These are phyloP conservation scores for Daedaleopsis sinensis DNA, from an alignment of 768 basidiomycete genomes.

Conservation along the genomic window DNA sequence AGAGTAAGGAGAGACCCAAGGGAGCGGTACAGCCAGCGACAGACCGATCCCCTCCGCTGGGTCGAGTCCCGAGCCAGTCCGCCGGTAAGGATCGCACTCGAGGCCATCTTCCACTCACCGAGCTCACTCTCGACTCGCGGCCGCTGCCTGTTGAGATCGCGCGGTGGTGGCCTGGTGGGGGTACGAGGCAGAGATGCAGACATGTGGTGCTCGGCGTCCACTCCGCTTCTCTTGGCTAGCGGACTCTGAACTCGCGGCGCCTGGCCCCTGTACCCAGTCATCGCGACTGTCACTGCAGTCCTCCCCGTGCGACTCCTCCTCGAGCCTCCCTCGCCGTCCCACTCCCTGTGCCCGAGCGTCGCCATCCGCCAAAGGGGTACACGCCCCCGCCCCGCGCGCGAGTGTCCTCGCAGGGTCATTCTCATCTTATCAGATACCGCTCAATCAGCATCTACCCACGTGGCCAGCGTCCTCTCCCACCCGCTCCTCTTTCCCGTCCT, in stretches of 20 bases:
- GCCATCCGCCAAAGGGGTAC: too few relatives aligned
- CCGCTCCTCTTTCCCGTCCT: neutral
- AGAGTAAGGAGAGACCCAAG: constrained; percentile 33
- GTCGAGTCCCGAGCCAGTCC: constrained; percentile 20
- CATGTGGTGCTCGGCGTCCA: neutral
- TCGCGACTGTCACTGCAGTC: neutral
- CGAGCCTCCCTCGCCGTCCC: neutral
- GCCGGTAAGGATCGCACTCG: constrained; percentile 24
- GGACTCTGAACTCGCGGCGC: neutral
- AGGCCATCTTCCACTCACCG: neutral
- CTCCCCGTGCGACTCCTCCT: neutral
- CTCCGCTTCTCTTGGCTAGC: neutral
- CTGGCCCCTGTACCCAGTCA: neutral
- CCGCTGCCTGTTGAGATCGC: too few relatives aligned
- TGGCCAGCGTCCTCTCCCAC: neutral
- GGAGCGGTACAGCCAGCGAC: constrained; percentile 27
- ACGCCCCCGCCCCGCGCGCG: neutral
- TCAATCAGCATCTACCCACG: constrained; percentile 6
- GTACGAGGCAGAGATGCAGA: neutral
- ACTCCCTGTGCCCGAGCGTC: neutral
- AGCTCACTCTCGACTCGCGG: neutral
- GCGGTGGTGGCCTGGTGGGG: neutral
- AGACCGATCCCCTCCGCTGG: constrained; percentile 14
- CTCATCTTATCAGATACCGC: constrained; percentile 24
- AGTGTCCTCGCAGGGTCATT: constrained; percentile 5